phyloP scores from a whole-genome alignment of 2,329 filamentous ascomycete genomes.

The Alternaria longipes region DNA sequence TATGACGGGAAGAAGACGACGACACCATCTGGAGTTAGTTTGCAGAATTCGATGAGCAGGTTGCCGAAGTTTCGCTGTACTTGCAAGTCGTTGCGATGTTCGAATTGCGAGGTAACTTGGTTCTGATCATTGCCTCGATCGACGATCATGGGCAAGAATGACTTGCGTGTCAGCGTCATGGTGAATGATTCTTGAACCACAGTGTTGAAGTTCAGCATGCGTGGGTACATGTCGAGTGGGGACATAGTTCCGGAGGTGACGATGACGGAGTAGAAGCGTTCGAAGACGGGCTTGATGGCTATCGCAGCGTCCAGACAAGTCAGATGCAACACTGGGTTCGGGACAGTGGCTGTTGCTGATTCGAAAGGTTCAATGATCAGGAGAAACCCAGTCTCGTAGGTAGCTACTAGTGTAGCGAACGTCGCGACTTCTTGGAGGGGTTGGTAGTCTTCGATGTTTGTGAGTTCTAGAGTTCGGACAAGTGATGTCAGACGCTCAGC shows the following conservation, averaged over 20 bases:
- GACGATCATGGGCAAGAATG: slow-evolving; percentile 98
- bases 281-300: slow-evolving; percentile 96
- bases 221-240: slow-evolving; percentile 97
- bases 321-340: slow-evolving; percentile 96
- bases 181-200: slow-evolving; percentile 97
- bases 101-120: slow-evolving; percentile 90
- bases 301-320: slow-evolving; percentile 97
- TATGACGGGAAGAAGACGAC: slow-evolving; percentile 99
- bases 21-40: slow-evolving; percentile 93
- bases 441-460: slow-evolving; percentile 98
- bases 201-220: slow-evolving; percentile 93
- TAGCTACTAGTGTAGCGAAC: slow-evolving; percentile 94
- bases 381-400: slow-evolving; percentile 95
- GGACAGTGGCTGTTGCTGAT: slow-evolving; percentile 92
- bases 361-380: slow-evolving; percentile 98
- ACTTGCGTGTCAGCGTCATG: slow-evolving; percentile 92
- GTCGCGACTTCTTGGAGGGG: slow-evolving; percentile 96
- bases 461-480: slow-evolving; percentile 92
- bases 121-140: slow-evolving; percentile 95
- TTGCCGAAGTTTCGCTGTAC: slow-evolving; percentile 98
- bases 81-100: slow-evolving; percentile 92
- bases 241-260: slow-evolving; percentile 98
- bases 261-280: slow-evolving; percentile 96
- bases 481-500: slow-evolving; percentile 93
- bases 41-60: slow-evolving; percentile 91